Evolutionary conservation across 352 stramenopile species (phyloP), one percentile per base, ranked within the genome.

Genomic region (Phytophthora crassamura): DNA sequence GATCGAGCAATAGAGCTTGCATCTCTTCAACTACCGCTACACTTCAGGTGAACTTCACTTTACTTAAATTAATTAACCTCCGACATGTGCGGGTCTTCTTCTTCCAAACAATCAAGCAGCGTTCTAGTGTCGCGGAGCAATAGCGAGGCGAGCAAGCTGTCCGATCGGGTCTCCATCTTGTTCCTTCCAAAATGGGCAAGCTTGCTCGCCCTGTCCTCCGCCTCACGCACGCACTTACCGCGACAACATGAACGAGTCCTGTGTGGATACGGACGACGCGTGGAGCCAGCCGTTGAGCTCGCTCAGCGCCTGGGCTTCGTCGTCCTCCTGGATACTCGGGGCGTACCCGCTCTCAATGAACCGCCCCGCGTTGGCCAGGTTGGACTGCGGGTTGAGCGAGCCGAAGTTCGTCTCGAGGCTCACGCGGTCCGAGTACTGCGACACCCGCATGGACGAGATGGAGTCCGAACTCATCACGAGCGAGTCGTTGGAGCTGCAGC

Each of bases 361-460:
- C 36, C 74, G 59, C n/a, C 63, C 60, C 3, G 48, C 60, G 25
- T 61, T 73, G n/a, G 18, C 51, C 22, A 74, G n/a, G 11, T 47
- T 59, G 30, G 59, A 61, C 48, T 75, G 70, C 28, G 75, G 79
- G 68, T 92, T 90, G 57, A 83, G 71, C 54, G 81, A 90, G 12
- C 81, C 80, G 35, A 83, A 86, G 65, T 93, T 90, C 47, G 83
- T 88, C 63, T 93, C 84, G 30, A 93, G 65, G 53, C 84, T 93
- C 71, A 89, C 75, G 59, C 84, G 80, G 53, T 90, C 82, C 33
- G 84, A 89, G 46, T 60, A 59, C 10, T 73, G 59, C 12, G 82
- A 90, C 18, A 59, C 43, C 9, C 79, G 72, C 32, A 78, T 52
- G 20, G 80, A 79, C 62, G 75, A 88, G 35, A 74, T 71, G n/a